These are phyloP conservation scores for Silene noctiflora DNA, from an alignment of 179 eudicot species.

Conservation along the genomic window DNA sequence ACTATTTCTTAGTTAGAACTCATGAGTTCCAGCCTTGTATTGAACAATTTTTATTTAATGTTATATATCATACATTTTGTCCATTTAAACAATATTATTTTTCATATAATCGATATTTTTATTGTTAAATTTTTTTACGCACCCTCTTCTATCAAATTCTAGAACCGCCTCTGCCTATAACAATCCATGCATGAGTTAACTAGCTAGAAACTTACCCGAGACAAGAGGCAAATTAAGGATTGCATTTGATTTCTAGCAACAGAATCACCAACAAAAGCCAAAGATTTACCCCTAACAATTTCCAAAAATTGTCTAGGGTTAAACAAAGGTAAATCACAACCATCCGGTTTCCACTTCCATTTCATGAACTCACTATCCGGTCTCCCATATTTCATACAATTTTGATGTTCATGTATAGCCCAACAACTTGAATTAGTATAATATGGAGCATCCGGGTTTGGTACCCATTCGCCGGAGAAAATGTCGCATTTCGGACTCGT, in stretches of 20 bases:
- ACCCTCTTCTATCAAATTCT: too few relatives aligned
- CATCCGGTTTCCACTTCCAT: constrained; percentile 15
- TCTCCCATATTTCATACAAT: constrained; percentile 14
- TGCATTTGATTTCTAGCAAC: constrained; percentile 18
- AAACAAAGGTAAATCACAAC: constrained; percentile 9
- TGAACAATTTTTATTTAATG: too few relatives aligned
- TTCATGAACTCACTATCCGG: constrained; percentile 12
- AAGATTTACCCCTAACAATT: constrained; percentile 17
- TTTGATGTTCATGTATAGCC: constrained; percentile 14
- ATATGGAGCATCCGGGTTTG: constrained; percentile 13
- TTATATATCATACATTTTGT: too few relatives aligned
- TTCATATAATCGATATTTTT: too few relatives aligned
- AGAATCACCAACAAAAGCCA: constrained; percentile 20
- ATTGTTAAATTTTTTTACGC: too few relatives aligned
- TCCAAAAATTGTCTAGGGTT: constrained; percentile 18
- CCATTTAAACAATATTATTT: too few relatives aligned
- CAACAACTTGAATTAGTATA: constrained; percentile 15
- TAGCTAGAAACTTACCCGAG: constrained; percentile 8
- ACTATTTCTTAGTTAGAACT: too few relatives aligned
- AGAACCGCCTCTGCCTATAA: too few relatives aligned
- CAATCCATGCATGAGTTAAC: background rate
- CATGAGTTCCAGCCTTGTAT: too few relatives aligned
- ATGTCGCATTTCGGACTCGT: constrained; percentile 9
- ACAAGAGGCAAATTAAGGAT: constrained; percentile 14
- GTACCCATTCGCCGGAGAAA: constrained; percentile 14